phyloP scores from a whole-genome alignment of 805 yeast species.

The Tetrapisispora nanseiensis region DNA sequence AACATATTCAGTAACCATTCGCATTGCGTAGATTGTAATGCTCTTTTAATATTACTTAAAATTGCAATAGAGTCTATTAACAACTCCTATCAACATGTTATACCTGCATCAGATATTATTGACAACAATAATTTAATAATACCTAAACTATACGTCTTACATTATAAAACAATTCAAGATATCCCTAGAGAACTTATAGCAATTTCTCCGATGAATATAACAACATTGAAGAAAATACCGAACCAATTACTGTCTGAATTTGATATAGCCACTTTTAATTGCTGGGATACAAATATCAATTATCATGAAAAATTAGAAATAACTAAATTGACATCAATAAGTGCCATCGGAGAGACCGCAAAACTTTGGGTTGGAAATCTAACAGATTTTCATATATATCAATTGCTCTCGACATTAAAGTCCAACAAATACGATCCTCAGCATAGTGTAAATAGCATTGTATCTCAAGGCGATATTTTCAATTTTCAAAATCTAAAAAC shows the following conservation, averaged over 20 bases:
- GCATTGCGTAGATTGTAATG: slow-evolving; percentile 16
- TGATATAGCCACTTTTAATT: slow-evolving; percentile 37
- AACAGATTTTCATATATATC: slow-evolving; percentile 49
- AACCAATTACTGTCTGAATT: slow-evolving; percentile 24
- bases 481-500: slow-evolving; percentile 30
- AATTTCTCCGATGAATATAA: slow-evolving; percentile 14
- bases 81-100: neutral
- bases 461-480: neutral
- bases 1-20: slow-evolving; percentile 5
- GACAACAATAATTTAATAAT: neutral
- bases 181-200: slow-evolving; percentile 19
- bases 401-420: slow-evolving; percentile 6
- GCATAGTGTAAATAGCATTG: neutral
- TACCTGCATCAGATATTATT: no score
- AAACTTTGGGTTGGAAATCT: slow-evolving; percentile 78
- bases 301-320: slow-evolving; percentile 77
- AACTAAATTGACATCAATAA: slow-evolving; percentile 72
- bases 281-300: slow-evolving; percentile 61
- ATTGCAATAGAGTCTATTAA: slow-evolving; percentile 33
- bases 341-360: slow-evolving; percentile 35
- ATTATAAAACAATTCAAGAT: slow-evolving; percentile 8
- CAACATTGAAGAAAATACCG: slow-evolving; percentile 9
- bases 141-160: slow-evolving; percentile 8
- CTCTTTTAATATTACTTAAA: slow-evolving; percentile 32
- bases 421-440: neutral